Percentiles rank a stretch among this genome's conserved stretches.
phyloP scores from a whole-genome alignment of 352 stramenopile species.

The Pythium monospermum region DNA sequence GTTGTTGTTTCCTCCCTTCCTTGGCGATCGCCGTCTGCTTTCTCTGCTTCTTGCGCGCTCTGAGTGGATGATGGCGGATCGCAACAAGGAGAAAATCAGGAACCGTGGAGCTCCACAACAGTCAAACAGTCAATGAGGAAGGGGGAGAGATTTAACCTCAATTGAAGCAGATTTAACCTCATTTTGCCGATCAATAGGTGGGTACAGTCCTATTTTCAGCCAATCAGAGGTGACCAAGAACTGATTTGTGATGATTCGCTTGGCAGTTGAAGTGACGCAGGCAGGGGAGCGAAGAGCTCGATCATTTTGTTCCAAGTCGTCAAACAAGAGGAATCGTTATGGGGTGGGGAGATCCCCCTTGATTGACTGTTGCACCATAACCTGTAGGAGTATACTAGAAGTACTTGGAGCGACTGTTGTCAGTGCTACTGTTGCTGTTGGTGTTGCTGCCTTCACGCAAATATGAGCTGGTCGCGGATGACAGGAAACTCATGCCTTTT shows the following conservation, averaged over 20 bases:
- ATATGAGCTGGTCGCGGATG: constrained; percentile 68
- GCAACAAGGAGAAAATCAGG: constrained; percentile 1
- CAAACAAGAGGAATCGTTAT: background rate
- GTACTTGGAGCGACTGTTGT: constrained; percentile 42
- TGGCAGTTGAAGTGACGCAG: constrained; percentile 20
- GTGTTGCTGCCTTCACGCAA: constrained; percentile 27
- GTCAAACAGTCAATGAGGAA: too few species aligned
- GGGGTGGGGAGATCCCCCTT: background rate
- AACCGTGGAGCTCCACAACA: too few species aligned
- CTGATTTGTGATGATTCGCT: too few species aligned
- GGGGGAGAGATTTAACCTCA: constrained; percentile 19
- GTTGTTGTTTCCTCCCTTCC: background rate
- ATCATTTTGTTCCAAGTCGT: background rate
- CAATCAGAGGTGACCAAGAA: too few species aligned
- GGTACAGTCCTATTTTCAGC: constrained; percentile 19
- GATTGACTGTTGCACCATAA: too few species aligned
- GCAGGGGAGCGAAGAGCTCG: background rate
- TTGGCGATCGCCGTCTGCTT: background rate
- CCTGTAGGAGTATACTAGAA: too few species aligned
- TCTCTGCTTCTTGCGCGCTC: background rate
- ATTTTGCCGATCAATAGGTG: constrained; percentile 8
- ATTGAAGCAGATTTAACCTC: background rate
- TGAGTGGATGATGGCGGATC: background rate
- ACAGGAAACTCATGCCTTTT: constrained; percentile 81
- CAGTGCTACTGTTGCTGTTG: constrained; percentile 3